Percentiles rank a stretch among this genome's conserved stretches.
Conservation (phyloP, 805 yeast genomes). For the Yamadazyma philogaea region DNA sequence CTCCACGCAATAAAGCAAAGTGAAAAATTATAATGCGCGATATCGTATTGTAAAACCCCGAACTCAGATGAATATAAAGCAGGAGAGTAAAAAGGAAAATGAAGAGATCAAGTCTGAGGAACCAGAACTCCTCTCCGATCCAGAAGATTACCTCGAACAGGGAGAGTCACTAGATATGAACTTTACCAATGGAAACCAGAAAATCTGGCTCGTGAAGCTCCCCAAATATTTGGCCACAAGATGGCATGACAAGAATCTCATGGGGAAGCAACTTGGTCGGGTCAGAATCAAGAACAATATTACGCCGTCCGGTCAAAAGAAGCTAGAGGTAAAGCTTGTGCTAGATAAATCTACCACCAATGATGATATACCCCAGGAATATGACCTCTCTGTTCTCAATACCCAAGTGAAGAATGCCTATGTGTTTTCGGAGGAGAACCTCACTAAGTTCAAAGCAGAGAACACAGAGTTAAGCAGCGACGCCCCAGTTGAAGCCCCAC, state of each 20-base stretch:
- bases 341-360: conserved; percentile 32
- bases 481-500: conserved; percentile 12
- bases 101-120: conserved; percentile 17
- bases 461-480: conserved; percentile 14
- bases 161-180: conserved; percentile 80
- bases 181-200: conserved; percentile 55
- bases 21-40: not conserved
- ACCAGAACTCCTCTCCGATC: conserved; percentile 39
- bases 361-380: conserved; percentile 70
- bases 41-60: not conserved
- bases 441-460: conserved; percentile 54
- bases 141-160: conserved; percentile 45
- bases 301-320: conserved; percentile 19
- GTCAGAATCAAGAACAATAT: conserved; percentile 64
- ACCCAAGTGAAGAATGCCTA: conserved; percentile 80
- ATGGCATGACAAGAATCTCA: conserved; percentile 63
- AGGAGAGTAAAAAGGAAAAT: conserved; percentile 16
- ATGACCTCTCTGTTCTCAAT: conserved; percentile 75
- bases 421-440: conserved; percentile 83
- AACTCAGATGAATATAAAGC: conserved; percentile 7
- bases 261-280: conserved; percentile 77
- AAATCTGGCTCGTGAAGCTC: conserved; percentile 88
- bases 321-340: conserved; percentile 53
- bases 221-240: conserved; percentile 82
- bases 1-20: too few species aligned